phyloP scores from a whole-genome alignment of 306 rosid genomes.

The Canavalia gladiata region DNA sequence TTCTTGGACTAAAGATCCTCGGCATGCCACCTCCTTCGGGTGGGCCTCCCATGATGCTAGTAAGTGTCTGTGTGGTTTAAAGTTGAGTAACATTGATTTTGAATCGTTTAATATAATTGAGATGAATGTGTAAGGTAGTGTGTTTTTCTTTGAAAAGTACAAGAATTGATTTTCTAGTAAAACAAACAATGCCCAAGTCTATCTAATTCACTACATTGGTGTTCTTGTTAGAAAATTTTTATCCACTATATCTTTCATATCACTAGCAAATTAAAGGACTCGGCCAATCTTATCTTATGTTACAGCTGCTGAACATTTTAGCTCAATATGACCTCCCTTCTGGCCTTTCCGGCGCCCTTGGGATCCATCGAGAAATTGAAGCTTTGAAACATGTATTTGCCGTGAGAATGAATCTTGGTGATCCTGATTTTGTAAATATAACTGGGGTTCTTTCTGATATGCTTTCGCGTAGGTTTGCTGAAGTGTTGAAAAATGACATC shows the following conservation, averaged over 20 bases:
- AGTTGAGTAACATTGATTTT: no score
- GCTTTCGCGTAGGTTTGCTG: constrained; percentile 80
- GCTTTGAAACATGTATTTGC: constrained; percentile 82
- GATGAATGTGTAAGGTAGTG: no score
- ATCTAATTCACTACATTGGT: constrained; percentile 5
- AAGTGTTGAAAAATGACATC: constrained; percentile 64
- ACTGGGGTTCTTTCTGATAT: constrained; percentile 72
- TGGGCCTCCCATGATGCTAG: constrained; percentile 84
- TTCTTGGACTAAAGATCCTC: constrained; percentile 67
- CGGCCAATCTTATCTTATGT: constrained; percentile 37
- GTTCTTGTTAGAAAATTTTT: background rate
- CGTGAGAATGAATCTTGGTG: constrained; percentile 86
- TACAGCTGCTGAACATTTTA: constrained; percentile 84
- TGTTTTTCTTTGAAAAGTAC: no score
- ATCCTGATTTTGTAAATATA: constrained; percentile 77
- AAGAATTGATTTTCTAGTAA: no score
- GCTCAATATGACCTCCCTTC: constrained; percentile 68
- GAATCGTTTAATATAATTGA: no score
- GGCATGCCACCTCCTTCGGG: constrained; percentile 95
- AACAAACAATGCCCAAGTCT: background rate
- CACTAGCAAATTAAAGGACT: background rate
- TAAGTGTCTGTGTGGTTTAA: constrained; percentile 16
- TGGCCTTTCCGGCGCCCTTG: constrained; percentile 75
- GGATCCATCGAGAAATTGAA: constrained; percentile 77
- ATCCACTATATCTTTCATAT: background rate